These are phyloP conservation scores for Pseudogymnoascus sp. DNA, from an alignment of 2,329 filamentous ascomycete species.

Conservation along the genomic window DNA sequence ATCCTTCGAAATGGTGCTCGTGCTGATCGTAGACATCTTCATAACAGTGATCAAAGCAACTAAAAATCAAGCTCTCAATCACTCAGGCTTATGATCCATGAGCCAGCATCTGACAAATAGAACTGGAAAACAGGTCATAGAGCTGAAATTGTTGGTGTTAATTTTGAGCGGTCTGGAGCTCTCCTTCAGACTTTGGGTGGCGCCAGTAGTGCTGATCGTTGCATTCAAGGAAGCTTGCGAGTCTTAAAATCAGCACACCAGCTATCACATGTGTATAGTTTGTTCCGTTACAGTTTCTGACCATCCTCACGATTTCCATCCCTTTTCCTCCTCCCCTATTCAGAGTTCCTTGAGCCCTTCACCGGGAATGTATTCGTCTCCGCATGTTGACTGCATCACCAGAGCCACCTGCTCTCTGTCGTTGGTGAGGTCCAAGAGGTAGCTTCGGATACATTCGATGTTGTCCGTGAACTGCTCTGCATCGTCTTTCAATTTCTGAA, in stretches of 20 bases:
- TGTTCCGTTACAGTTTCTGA: not conserved
- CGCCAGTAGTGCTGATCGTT: not conserved
- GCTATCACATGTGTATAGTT: not conserved
- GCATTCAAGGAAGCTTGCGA: not conserved
- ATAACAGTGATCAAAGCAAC: not conserved
- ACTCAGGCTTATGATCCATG: not conserved
- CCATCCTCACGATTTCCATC: not conserved
- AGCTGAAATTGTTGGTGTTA: not conserved
- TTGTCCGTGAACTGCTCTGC: conserved; percentile 28
- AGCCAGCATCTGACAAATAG: not conserved
- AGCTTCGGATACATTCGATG: conserved; percentile 25
- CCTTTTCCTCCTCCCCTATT: not conserved
- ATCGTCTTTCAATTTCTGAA: conserved; percentile 21
- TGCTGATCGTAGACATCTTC: not conserved
- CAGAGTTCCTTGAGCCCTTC: conserved; percentile 36
- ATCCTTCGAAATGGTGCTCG: not conserved
- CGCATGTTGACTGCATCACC: conserved; percentile 34
- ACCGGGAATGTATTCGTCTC: conserved; percentile 40
- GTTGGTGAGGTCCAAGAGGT: conserved; percentile 19
- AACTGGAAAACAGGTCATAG: not conserved
- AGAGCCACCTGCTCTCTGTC: conserved; percentile 30
- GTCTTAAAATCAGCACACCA: not conserved
- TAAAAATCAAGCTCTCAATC: not conserved
- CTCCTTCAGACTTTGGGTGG: not conserved
- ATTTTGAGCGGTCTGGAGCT: not conserved